Base-by-base conservation (phyloP, 169 alveolate genomes). In the Fabrea salina region DNA sequence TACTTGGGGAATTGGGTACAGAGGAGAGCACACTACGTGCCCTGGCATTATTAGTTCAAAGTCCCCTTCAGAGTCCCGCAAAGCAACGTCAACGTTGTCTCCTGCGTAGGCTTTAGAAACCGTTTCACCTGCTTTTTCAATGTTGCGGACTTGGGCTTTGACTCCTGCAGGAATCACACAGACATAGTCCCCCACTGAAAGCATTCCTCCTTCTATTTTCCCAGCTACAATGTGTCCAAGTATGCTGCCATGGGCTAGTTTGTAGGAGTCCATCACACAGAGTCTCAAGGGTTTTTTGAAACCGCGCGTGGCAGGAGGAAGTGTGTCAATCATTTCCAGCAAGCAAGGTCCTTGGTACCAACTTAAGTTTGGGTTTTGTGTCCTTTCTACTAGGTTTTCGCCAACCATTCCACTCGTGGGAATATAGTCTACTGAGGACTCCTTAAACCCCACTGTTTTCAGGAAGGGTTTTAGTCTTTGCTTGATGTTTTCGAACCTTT, bases 321-420 rank as follows among this genome's bases (percentile, higher is more conserved):
- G 77, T 25, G 85, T 83, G 84, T 94, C 95, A 49, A 94, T 67
- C 66, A 89, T 71, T 50, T 94, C 95, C 3, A 91, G 41, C 37
- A 94, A 85, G 66, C 87, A 75, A 7, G 92, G 93, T 33, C 97
- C 97, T 44, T 82, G 74, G 67, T 90, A 94, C 96, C 97, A 94
- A 4, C 71, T 74, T 82, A 39, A 27, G 53, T 16, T 35, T 6
- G 25, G 64, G 51, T 4, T 11, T 32, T 1, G 54, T 16, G 99
- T 94, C 84, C 91, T 90, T 93, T 97, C 99, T 71, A 95, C 90
- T 95, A 98, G 89, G 95, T 98, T 98, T 88, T 96, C 99, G 19
- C 99, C 99, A 79, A 91, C 85, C 91, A 95, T 97, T 77, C 99
- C 99, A 64, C 99, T 97, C 81, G 97, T 96, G 71, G 99, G 99